These are phyloP conservation scores for Rhodotorula paludigena DNA, from an alignment of 768 basidiomycete species.

Conservation along the genomic window DNA sequence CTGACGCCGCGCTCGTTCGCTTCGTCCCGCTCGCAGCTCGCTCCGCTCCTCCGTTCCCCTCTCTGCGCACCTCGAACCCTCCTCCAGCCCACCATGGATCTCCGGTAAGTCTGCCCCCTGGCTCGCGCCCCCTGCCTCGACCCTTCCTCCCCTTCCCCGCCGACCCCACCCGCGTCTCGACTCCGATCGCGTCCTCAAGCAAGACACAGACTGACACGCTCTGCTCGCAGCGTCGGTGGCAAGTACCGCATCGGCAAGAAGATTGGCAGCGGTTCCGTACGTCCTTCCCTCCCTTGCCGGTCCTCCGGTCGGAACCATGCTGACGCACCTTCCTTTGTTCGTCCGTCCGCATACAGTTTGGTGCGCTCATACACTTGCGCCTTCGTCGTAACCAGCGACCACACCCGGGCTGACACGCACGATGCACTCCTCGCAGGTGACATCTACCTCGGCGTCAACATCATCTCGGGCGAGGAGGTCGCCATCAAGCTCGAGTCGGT, in stretches of 20 bases:
- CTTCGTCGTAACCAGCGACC: too few species aligned
- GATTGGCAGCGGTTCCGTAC: constrained; percentile 97
- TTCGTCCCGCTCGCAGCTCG: background rate
- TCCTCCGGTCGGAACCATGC: background rate
- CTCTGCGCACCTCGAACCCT: background rate
- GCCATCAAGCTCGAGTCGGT: constrained; percentile 99
- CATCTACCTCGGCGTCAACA: constrained; percentile 99
- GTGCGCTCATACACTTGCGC: background rate
- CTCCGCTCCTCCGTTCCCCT: background rate
- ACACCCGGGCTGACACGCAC: background rate
- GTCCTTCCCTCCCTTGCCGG: constrained; percentile 49
- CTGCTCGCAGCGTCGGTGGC: constrained; percentile 37
- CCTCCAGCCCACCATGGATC: constrained; percentile 22
- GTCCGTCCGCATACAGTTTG: constrained; percentile 5
- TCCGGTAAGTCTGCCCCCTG: constrained; percentile 17
- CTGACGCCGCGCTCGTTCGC: too few species aligned
- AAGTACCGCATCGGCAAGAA: constrained; percentile 97
- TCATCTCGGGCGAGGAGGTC: constrained; percentile 98
- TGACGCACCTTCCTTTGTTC: constrained; percentile 70
- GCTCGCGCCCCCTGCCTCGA: background rate
- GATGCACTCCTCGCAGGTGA: constrained; percentile 60
- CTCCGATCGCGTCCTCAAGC: background rate
- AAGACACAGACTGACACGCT: background rate
- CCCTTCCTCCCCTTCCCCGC: background rate
- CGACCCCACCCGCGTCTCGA: too few species aligned